A percentile compares a stretch with the other conserved stretches of the same genome.
phyloP scores from a whole-genome alignment of 2,329 filamentous ascomycete genomes.

The Diplodia intermedia region DNA sequence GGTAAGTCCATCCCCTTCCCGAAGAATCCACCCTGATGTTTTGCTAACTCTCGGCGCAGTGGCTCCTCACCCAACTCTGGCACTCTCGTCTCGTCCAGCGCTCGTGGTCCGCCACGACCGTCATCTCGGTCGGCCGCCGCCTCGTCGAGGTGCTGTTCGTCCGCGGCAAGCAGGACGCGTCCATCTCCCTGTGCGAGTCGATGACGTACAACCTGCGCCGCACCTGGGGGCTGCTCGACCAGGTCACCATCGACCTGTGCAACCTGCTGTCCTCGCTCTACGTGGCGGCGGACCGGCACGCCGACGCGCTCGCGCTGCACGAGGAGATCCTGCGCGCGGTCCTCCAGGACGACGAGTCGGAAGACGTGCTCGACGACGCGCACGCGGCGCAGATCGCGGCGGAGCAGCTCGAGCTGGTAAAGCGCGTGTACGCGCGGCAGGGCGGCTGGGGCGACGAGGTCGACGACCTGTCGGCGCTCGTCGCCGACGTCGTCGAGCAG shows the following conservation, averaged over 20 bases:
- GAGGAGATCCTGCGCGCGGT: conserved; percentile 46
- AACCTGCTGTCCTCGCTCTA: conserved; percentile 59
- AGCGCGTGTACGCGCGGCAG: conserved; percentile 52
- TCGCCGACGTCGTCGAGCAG: conserved; percentile 52
- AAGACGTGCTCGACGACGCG: conserved; percentile 38
- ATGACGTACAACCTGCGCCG: conserved; percentile 64
- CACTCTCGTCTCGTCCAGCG: conserved; percentile 44
- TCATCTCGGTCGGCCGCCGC: conserved; percentile 60
- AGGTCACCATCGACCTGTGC: conserved; percentile 58
- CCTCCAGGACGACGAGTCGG: conserved; percentile 38
- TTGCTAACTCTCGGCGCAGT: conserved; percentile 23
- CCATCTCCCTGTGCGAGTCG: conserved; percentile 56
- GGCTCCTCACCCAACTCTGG: conserved; percentile 49
- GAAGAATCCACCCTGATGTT: too few relatives aligned
- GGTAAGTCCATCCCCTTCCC: too few relatives aligned
- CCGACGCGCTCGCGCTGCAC: conserved; percentile 42
- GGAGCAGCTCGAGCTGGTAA: conserved; percentile 44
- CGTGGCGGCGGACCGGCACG: conserved; percentile 52
- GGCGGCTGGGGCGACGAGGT: conserved; percentile 54
- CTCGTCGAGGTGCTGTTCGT: conserved; percentile 62
- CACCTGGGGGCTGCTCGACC: conserved; percentile 58
- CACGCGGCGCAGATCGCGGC: conserved; percentile 41
- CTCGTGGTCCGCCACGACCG: conserved; percentile 47
- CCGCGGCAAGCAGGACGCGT: conserved; percentile 52
- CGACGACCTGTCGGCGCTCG: conserved; percentile 55